A percentile compares a stretch with the other conserved stretches of the same genome.
These are phyloP conservation scores for Pezicula rhizophila DNA, from an alignment of 2,329 filamentous ascomycete genomes.

Conservation along the genomic window DNA sequence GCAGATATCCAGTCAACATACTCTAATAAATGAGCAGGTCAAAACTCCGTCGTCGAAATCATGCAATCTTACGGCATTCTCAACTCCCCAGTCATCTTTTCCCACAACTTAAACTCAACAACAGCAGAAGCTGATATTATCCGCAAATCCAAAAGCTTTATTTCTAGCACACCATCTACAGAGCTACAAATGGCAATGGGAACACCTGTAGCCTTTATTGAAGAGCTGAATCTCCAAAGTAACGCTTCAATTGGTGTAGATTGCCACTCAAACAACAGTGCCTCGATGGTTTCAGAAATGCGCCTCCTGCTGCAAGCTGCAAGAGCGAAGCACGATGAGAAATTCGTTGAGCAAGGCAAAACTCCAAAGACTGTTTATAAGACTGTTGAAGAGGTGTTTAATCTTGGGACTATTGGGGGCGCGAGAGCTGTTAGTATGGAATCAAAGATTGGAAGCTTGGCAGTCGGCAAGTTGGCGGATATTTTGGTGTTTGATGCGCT, in stretches of 20 bases:
- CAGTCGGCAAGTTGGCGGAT: slow-evolving; percentile 41
- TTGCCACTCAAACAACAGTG: slow-evolving; percentile 27
- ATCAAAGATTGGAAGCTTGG: slow-evolving; percentile 36
- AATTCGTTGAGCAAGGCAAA: slow-evolving; percentile 20
- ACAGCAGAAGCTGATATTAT: slow-evolving; percentile 31
- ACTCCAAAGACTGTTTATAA: slow-evolving; percentile 24
- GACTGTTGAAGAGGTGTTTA: slow-evolving; percentile 38
- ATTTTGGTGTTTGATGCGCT: slow-evolving; percentile 39
- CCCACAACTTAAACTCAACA: slow-evolving; percentile 31
- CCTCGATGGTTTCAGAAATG: slow-evolving; percentile 29
- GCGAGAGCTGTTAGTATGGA: slow-evolving; percentile 37
- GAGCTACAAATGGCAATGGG: slow-evolving; percentile 42
- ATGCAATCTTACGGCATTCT: slow-evolving; percentile 29
- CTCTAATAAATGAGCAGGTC: too few relatives aligned
- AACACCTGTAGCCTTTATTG: slow-evolving; percentile 26
- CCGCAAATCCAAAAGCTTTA: slow-evolving; percentile 27
- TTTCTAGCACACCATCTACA: slow-evolving; percentile 43
- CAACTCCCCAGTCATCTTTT: slow-evolving; percentile 34
- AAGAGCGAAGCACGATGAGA: slow-evolving; percentile 23
- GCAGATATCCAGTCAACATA: too few relatives aligned
- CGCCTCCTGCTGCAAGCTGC: slow-evolving; percentile 27
- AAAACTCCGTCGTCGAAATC: not conserved
- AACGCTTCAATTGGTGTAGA: slow-evolving; percentile 30
- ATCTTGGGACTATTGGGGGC: slow-evolving; percentile 41
- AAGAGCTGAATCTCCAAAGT: slow-evolving; percentile 20